Base-by-base conservation (phyloP, 23 red algal species). In the Gracilaria vermiculophylla region DNA sequence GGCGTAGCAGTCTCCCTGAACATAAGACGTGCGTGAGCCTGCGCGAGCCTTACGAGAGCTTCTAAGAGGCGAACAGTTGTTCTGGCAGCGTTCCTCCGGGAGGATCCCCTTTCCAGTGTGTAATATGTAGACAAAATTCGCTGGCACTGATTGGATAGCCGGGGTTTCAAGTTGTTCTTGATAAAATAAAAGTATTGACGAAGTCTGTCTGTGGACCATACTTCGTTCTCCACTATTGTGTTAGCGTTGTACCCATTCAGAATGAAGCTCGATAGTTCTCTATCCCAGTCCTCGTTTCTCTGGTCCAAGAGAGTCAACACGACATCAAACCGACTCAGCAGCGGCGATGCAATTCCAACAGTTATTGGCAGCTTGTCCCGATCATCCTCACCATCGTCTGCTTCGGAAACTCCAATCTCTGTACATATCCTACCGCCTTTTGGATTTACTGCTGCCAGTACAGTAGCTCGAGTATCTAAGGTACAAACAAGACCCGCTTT, bases 31-130 rank as follows among this genome's bases (percentile, higher is more conserved):
- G 97, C 97, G 49, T 99, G 97, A 16, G 97, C 88, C 24, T 96
- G 93, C 17, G 92, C 88, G 17, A 99, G 93, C 0, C 97, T 71
- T 14, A 95, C 89, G 1, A 99, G 97, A 25, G 97, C 92, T 66
- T 99, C 92, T 37, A 99, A 54, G 23, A 99, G 86, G 9, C 97
- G 97, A n/a, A 99, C 97, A 31, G 97, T 99, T 17, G 97, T 99
- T 49, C 97, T 78, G 9, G 97, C 97, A 4, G 93, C 89, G 80
- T 93, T 99, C 32, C 97, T 64, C 33, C 74, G 75, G 1, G 58
- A 13, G 31, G 81, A 86, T 17, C 61, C 70, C n/a, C 97, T 69
- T 58, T 95, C 91, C 45, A 82, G 58, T 13, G 88, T 65, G 74
- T 99, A 99, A 76, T 99, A 99, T 3, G 83, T 73, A 35, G 86